These are phyloP conservation scores for Alternaria gaisen DNA, from an alignment of 2,329 filamentous ascomycete genomes.

Conservation along the genomic window DNA sequence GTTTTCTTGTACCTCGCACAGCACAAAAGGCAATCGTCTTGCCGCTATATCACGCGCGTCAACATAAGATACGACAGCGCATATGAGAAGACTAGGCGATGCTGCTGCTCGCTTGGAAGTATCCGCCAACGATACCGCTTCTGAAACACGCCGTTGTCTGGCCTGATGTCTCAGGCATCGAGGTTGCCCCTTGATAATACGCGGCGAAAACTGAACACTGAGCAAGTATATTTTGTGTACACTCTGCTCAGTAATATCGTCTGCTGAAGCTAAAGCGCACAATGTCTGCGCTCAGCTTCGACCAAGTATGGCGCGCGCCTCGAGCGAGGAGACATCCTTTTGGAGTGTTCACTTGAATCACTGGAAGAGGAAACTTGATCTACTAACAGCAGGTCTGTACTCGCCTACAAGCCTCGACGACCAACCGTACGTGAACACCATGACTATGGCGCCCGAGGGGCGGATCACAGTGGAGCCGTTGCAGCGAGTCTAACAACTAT, in stretches of 20 bases:
- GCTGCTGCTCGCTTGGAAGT: background rate
- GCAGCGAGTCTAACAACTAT: background rate
- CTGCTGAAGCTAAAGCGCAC: background rate
- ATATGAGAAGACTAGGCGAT: background rate
- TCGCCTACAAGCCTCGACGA: background rate
- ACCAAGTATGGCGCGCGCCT: background rate
- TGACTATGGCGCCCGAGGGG: background rate
- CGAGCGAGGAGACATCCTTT: background rate
- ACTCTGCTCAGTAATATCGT: background rate
- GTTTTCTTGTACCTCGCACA: background rate
- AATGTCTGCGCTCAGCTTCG: background rate
- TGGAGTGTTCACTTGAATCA: background rate
- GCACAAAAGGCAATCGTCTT: background rate
- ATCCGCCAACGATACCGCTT: background rate
- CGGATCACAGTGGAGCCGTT: constrained; percentile 1
- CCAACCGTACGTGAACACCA: background rate
- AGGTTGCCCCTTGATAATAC: background rate
- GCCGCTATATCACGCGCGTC: background rate
- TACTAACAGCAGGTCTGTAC: background rate
- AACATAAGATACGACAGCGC: background rate
- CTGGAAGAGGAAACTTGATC: background rate
- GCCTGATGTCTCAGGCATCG: constrained; percentile 10
- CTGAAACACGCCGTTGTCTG: constrained; percentile 15
- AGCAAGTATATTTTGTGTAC: background rate
- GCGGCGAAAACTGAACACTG: background rate